A percentile compares a stretch with the other conserved stretches of the same genome.
Evolutionary conservation across 2,329 filamentous ascomycete genomes (phyloP).

Genomic region (Apiospora sp.): DNA sequence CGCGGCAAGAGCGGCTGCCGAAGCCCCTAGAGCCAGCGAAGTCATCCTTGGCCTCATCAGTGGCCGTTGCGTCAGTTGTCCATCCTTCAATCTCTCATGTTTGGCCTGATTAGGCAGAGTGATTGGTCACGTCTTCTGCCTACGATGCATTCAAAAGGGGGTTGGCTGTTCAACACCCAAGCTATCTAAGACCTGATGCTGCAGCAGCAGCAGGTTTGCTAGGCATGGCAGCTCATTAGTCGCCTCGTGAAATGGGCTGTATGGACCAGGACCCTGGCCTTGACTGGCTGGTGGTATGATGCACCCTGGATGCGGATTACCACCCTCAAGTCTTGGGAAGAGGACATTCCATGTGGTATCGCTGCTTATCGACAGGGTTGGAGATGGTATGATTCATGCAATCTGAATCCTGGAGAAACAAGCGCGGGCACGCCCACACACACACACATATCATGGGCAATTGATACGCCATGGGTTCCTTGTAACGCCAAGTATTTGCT

Average conservation of each 20-base stretch:
- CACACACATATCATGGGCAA: background rate
- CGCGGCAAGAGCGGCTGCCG: slow-evolving; percentile 3
- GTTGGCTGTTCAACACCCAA: background rate
- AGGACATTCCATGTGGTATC: slow-evolving; percentile 9
- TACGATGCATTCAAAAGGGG: slow-evolving; percentile 9
- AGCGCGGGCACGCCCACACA: background rate
- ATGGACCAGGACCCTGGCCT: background rate
- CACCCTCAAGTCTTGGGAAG: background rate
- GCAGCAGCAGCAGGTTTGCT: background rate
- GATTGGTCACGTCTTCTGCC: background rate
- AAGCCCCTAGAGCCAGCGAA: background rate
- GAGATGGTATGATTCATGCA: slow-evolving; percentile 11
- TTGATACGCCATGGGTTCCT: background rate
- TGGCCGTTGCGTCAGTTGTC: slow-evolving; percentile 11
- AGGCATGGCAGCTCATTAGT: background rate
- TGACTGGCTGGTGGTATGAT: background rate
- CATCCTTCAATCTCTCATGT: slow-evolving; percentile 11
- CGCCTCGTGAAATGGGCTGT: background rate
- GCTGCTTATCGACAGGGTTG: background rate
- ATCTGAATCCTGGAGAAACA: slow-evolving; percentile 8
- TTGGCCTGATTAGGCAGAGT: background rate
- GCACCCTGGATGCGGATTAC: background rate
- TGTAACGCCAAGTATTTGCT: background rate
- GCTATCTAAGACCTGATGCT: slow-evolving; percentile 12
- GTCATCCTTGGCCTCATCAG: background rate